Percentiles rank a stretch among this genome's conserved stretches.
Conservation (phyloP, 495 filamentous ascomycete genomes). For the Hapsidospora chrysogenum region DNA sequence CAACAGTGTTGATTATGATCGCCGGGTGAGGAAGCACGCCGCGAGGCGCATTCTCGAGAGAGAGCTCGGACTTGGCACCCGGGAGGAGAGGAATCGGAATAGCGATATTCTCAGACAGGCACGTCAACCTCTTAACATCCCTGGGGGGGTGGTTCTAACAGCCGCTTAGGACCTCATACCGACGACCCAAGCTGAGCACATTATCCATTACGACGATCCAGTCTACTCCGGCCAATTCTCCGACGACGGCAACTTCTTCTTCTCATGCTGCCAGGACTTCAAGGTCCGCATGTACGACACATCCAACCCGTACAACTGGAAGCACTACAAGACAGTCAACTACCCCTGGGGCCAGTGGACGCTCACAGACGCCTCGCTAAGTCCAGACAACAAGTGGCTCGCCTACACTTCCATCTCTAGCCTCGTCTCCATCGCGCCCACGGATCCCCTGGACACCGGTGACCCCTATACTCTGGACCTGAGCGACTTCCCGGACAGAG, state of each 20-base stretch:
- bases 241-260: conserved; percentile 95
- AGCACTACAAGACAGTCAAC: conserved; percentile 80
- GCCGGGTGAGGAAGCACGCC: conserved; percentile 41
- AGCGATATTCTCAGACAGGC: conserved; percentile 41
- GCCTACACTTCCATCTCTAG: conserved; percentile 77
- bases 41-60: conserved; percentile 57
- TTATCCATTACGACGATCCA: conserved; percentile 69
- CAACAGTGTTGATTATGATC: conserved; percentile 31
- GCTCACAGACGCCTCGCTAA: conserved; percentile 82
- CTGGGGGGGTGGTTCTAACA: neutral
- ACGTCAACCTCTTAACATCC: conserved; percentile 12
- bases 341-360: conserved; percentile 89
- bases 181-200: conserved; percentile 60
- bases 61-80: conserved; percentile 50
- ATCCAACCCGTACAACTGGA: conserved; percentile 88
- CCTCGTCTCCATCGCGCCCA: conserved; percentile 70
- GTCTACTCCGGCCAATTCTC: conserved; percentile 96
- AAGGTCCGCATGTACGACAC: conserved; percentile 94
- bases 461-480: conserved; percentile 69
- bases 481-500: conserved; percentile 8
- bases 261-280: conserved; percentile 86
- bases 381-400: conserved; percentile 80
- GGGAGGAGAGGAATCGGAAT: conserved; percentile 33
- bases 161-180: conserved; percentile 40
- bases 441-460: conserved; percentile 61